A percentile compares a stretch with the other conserved stretches of the same genome.
Conservation (phyloP, 2,329 filamentous ascomycete genomes). For the Tolypocladium nubicola region DNA sequence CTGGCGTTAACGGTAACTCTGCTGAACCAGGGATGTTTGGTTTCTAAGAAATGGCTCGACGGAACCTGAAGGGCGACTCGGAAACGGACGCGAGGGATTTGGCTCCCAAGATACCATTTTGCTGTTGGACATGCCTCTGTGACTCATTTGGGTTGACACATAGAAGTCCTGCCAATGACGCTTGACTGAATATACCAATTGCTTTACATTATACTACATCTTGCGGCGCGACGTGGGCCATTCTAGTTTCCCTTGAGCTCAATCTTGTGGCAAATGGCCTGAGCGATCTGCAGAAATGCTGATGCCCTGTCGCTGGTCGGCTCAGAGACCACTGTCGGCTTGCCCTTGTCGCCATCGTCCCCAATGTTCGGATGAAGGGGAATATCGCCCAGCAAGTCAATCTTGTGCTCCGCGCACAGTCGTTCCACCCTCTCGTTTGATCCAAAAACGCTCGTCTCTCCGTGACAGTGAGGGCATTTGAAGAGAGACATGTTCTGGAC, state of each 20-base stretch:
- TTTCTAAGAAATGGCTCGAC: not conserved
- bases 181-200: not conserved
- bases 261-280: constrained; percentile 37
- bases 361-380: constrained; percentile 81
- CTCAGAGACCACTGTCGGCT: constrained; percentile 82
- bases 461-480: constrained; percentile 65
- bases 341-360: constrained; percentile 75
- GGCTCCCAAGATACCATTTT: constrained; percentile 4
- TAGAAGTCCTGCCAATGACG: not conserved
- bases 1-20: not conserved
- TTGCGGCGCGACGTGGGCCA: not conserved
- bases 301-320: constrained; percentile 62
- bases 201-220: not conserved
- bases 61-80: not conserved
- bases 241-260: constrained; percentile 9
- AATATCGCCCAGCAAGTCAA: constrained; percentile 80
- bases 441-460: constrained; percentile 68
- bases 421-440: constrained; percentile 50
- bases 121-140: not conserved
- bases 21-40: not conserved
- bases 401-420: constrained; percentile 60
- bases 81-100: not conserved
- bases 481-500: constrained; percentile 90
- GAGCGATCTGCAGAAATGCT: constrained; percentile 63
- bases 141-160: not conserved